A percentile compares a stretch with the other conserved stretches of the same genome.
phyloP scores from a whole-genome alignment of 768 basidiomycete genomes.

The Sporobolomyces roseus region DNA sequence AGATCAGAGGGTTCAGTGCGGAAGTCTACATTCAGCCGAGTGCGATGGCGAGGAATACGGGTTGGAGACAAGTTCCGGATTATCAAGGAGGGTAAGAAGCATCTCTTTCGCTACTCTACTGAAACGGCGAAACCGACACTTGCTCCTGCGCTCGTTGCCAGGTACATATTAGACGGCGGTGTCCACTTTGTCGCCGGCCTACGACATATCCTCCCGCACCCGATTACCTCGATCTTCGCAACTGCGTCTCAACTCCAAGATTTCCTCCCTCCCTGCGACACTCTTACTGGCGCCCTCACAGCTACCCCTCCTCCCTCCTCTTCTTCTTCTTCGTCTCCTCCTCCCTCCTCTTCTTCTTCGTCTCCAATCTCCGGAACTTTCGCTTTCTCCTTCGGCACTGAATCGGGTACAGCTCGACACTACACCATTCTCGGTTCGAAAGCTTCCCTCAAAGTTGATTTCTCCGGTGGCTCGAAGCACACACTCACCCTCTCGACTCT shows the following conservation, averaged over 20 bases:
- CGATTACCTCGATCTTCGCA: conserved; percentile 58
- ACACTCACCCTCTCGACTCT: conserved; percentile 36
- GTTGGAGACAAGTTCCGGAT: conserved; percentile 76
- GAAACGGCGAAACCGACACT: too few species aligned
- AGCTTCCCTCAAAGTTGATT: conserved; percentile 57
- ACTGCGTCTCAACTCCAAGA: conserved; percentile 66
- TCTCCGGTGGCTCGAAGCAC: conserved; percentile 49
- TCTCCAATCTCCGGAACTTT: conserved; percentile 48
- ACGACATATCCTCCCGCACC: conserved; percentile 53
- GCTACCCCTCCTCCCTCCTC: neutral
- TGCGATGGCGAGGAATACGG: neutral
- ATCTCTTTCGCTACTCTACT: too few species aligned
- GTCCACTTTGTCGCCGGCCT: conserved; percentile 59
- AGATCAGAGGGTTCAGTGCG: conserved; percentile 64
- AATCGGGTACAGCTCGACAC: conserved; percentile 50
- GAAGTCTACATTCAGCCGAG: conserved; percentile 49
- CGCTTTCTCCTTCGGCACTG: conserved; percentile 63
- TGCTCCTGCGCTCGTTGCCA: conserved; percentile 16
- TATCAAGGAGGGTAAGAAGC: conserved; percentile 47
- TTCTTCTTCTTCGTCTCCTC: too few species aligned
- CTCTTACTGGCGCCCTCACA: conserved; percentile 55
- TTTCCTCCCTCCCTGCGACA: conserved; percentile 74
- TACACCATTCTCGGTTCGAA: conserved; percentile 62
- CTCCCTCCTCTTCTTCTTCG: neutral
- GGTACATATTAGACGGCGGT: conserved; percentile 66